These are phyloP conservation scores for Arxiozyma bovina DNA, from an alignment of 1,139 yeast genomes.

Conservation along the genomic window DNA sequence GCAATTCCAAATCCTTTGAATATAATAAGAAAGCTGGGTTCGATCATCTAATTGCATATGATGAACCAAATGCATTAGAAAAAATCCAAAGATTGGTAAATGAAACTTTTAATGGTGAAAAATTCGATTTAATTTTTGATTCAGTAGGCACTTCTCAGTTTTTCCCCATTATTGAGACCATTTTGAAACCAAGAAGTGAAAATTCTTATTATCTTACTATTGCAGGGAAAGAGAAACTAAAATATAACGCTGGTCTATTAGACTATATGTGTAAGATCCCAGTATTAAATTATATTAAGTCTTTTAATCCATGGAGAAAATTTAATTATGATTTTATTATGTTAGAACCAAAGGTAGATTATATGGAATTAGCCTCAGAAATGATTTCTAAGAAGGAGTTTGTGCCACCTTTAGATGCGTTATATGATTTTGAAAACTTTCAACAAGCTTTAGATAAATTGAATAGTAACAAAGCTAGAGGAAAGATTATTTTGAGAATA, in stretches of 20 bases:
- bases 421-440: constrained; percentile 41
- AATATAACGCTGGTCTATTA: constrained; percentile 16
- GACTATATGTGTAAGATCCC: constrained; percentile 29
- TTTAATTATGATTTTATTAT: constrained; percentile 31
- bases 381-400: constrained; percentile 38
- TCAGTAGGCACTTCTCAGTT: constrained; percentile 39
- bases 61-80: constrained; percentile 27
- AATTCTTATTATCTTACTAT: constrained; percentile 43
- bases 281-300: constrained; percentile 37
- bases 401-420: constrained; percentile 45
- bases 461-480: constrained; percentile 43
- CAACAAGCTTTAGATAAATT: constrained; percentile 43
- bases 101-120: constrained; percentile 29
- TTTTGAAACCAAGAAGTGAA: constrained; percentile 36
- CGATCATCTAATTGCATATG: constrained; percentile 45
- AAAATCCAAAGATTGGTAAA: constrained; percentile 31
- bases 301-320: constrained; percentile 46
- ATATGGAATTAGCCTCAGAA: constrained; percentile 32
- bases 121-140: constrained; percentile 42
- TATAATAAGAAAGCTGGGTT: constrained; percentile 45
- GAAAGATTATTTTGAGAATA: constrained; percentile 47
- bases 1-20: constrained; percentile 37
- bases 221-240: constrained; percentile 40
- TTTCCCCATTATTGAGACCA: constrained; percentile 30
- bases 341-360: constrained; percentile 18